These are phyloP conservation scores for Nemania sp. DNA, from an alignment of 2,329 filamentous ascomycete species.

Conservation along the genomic window DNA sequence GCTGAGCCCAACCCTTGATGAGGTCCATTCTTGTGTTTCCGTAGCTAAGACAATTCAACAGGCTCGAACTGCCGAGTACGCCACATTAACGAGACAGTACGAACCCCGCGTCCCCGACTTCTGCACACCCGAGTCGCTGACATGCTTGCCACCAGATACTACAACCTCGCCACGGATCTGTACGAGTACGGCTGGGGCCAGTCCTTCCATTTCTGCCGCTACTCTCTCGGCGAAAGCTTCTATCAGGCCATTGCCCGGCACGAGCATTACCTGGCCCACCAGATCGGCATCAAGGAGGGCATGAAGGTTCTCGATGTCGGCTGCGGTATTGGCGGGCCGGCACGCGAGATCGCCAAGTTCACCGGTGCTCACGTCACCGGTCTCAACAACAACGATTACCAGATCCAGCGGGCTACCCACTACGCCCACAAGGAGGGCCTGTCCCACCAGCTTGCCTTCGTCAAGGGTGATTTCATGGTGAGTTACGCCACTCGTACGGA, in stretches of 20 bases:
- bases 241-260: slow-evolving; percentile 91
- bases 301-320: slow-evolving; percentile 95
- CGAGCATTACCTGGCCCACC: slow-evolving; percentile 94
- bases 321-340: slow-evolving; percentile 94
- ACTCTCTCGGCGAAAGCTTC: slow-evolving; percentile 84
- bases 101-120: slow-evolving; percentile 35
- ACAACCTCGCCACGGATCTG: slow-evolving; percentile 93
- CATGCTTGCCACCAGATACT: slow-evolving; percentile 67
- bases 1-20: slow-evolving; percentile 34
- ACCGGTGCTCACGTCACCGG: slow-evolving; percentile 86
- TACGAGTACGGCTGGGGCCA: slow-evolving; percentile 98
- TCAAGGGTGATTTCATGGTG: slow-evolving; percentile 97
- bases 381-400: slow-evolving; percentile 99
- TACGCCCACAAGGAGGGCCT: slow-evolving; percentile 85
- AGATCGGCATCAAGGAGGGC: slow-evolving; percentile 81
- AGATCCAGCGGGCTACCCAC: slow-evolving; percentile 88
- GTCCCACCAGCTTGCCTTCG: slow-evolving; percentile 77
- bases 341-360: slow-evolving; percentile 95
- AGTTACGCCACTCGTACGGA: slow-evolving; percentile 21
- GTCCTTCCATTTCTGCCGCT: slow-evolving; percentile 97
- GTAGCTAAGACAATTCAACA: slow-evolving; percentile 44
- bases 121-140: not conserved
- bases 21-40: slow-evolving; percentile 7
- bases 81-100: slow-evolving; percentile 89
- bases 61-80: slow-evolving; percentile 85